Percentiles rank a stretch among this genome's conserved stretches.
Conservation (phyloP, 2,329 filamentous ascomycete species). For the Colletotrichum truncatum region DNA sequence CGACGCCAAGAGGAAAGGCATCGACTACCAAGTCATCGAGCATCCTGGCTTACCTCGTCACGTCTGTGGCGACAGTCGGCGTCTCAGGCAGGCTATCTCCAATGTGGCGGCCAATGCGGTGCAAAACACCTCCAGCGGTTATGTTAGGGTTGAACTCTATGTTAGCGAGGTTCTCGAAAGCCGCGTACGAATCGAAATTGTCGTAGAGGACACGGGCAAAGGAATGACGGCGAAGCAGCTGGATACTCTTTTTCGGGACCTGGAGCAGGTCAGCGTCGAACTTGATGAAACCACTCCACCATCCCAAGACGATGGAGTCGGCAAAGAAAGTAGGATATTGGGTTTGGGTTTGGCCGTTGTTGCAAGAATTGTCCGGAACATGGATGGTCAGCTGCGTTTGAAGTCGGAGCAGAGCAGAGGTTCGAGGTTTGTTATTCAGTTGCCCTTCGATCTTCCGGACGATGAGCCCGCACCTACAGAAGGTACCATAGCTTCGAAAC, state of each 20-base stretch:
- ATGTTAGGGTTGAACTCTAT: conserved; percentile 76
- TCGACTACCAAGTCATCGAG: conserved; percentile 74
- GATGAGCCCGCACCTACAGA: conserved; percentile 41
- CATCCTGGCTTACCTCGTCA: conserved; percentile 74
- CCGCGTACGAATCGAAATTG: conserved; percentile 76
- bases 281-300: conserved; percentile 38
- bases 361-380: conserved; percentile 86
- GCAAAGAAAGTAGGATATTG: conserved; percentile 57
- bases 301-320: conserved; percentile 38
- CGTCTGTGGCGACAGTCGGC: conserved; percentile 82
- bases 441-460: conserved; percentile 75
- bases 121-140: conserved; percentile 76
- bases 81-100: conserved; percentile 82
- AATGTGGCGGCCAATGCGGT: conserved; percentile 89
- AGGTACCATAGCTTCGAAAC: conserved; percentile 22
- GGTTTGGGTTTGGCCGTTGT: conserved; percentile 89
- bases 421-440: conserved; percentile 81
- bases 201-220: conserved; percentile 77
- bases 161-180: conserved; percentile 61
- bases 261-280: conserved; percentile 67
- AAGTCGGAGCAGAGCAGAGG: conserved; percentile 87
- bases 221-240: conserved; percentile 73
- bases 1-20: conserved; percentile 79
- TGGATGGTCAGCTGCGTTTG: conserved; percentile 86
- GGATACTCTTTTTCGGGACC: conserved; percentile 65